phyloP scores from a whole-genome alignment of 257 asterid species.

The Solanum ahanhuiri region DNA sequence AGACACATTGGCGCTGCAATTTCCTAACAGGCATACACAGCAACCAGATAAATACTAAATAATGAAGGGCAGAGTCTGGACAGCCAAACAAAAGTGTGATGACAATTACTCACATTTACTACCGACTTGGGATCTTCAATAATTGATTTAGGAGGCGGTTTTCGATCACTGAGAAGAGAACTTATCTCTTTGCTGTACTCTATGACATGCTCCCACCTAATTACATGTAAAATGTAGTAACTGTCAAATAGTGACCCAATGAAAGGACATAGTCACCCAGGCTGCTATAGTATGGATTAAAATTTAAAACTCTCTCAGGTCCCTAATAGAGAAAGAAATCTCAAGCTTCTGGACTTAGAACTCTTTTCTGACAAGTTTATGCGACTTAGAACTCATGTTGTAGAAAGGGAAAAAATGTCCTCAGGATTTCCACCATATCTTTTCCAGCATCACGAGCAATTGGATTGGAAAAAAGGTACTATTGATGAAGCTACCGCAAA shows the following conservation, averaged over 20 bases:
- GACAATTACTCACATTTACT: conserved; percentile 37
- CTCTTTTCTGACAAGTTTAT: neutral
- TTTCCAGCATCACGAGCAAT: neutral
- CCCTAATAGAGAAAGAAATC: neutral
- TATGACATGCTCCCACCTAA: conserved; percentile 84
- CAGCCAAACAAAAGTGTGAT: neutral
- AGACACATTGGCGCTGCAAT: conserved; percentile 57
- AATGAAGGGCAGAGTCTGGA: neutral
- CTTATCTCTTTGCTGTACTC: conserved; percentile 78
- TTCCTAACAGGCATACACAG: conserved; percentile 26
- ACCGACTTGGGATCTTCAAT: conserved; percentile 68
- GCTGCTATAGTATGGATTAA: neutral
- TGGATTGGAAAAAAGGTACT: neutral
- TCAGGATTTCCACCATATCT: neutral
- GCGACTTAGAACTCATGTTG: neutral
- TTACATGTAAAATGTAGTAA: neutral
- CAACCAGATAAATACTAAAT: conserved; percentile 5
- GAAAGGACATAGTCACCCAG: neutral
- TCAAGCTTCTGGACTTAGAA: neutral
- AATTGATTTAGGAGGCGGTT: conserved; percentile 31
- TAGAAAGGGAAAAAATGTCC: neutral
- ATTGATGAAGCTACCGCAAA: too few relatives aligned
- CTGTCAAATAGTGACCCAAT: neutral
- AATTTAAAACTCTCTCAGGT: neutral
- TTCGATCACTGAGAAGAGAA: conserved; percentile 54